Evolutionary conservation across 768 basidiomycete species (phyloP), one percentile per base, ranked within the genome.

Genomic region (Hericium coralloides): DNA sequence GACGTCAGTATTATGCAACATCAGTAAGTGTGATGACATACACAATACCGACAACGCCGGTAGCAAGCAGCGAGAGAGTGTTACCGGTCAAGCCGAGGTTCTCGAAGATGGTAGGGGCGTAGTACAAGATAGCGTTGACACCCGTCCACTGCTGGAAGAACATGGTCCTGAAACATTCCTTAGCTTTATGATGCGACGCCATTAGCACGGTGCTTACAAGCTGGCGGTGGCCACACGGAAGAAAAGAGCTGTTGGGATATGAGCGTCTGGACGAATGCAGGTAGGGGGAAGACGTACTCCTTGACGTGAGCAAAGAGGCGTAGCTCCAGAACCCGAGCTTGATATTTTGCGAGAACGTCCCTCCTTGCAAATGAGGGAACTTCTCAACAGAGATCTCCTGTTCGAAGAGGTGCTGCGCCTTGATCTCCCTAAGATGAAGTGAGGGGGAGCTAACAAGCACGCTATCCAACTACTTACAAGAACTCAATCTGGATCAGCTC

Each of bases 141-240:
- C 87, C 89, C 31, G 86, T 88, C 86, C 87, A 89, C 69, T 89
- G 87, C 66, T 89, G 88, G 75, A 87, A 89, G 73, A 84, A 85
- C 87, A 85, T 92, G 43, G 74, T 82, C 59, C 80, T 80, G 53
- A 4, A 17, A 14, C 25, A 20, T 63, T 48, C 65, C 48, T 4
- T 36, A 23, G 31, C 25, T 10, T 15, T 18, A 31, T 23, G 31
- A 26, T 43, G 51, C 14, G 67, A 76, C 63, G 10, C 2, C 1
- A 15, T 20, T 14, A 17, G 56, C 78, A 3, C 3, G 7, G 25
- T 15, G 0, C 25, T 9, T 26, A 50, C 76, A 83, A 65, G 49
- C 82, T 78, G 23, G 83, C 84, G 49, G 87, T 76, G 25, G 77
- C 77, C 8, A 87, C 78, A 37, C 89, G 79, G 64, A 78, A 80